Percentiles rank a stretch among this genome's conserved stretches.
phyloP scores from a whole-genome alignment of 306 rosid species.

The Prunus mume region DNA sequence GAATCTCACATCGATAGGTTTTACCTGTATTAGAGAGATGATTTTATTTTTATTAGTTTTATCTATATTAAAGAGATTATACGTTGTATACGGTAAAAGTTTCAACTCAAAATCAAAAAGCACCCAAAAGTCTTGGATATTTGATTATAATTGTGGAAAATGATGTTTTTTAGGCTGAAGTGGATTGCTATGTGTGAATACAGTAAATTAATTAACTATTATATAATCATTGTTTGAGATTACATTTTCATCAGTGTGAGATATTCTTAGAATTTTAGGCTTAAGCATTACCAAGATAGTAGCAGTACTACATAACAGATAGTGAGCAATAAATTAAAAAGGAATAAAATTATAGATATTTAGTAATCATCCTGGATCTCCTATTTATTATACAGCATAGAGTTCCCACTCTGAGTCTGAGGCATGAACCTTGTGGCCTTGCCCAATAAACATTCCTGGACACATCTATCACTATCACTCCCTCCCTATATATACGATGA shows the following conservation, averaged over 20 bases:
- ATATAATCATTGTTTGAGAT: not conserved
- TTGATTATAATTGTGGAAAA: not conserved
- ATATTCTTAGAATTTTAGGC: not conserved
- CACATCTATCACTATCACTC: not conserved
- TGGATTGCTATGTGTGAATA: not conserved
- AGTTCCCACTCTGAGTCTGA: constrained; percentile 32
- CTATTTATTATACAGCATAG: constrained; percentile 44
- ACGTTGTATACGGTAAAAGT: not conserved
- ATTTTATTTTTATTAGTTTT: too few relatives aligned
- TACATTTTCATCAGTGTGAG: not conserved
- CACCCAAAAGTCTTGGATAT: constrained; percentile 8
- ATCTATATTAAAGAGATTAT: not conserved
- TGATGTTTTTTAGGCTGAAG: not conserved
- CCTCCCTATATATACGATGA: not conserved
- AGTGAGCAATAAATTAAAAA: constrained; percentile 1
- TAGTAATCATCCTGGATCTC: constrained; percentile 30
- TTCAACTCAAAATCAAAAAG: not conserved
- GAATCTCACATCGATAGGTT: not conserved
- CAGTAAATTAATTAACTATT: not conserved
- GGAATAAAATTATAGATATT: constrained; percentile 15
- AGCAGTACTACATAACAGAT: not conserved
- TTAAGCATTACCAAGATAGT: not conserved
- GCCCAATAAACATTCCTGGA: not conserved
- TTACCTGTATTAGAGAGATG: too few relatives aligned
- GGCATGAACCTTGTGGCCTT: constrained; percentile 62